Evolutionary conservation across 345 rosid genomes (phyloP).

Genomic region (Acer yangbiense): DNA sequence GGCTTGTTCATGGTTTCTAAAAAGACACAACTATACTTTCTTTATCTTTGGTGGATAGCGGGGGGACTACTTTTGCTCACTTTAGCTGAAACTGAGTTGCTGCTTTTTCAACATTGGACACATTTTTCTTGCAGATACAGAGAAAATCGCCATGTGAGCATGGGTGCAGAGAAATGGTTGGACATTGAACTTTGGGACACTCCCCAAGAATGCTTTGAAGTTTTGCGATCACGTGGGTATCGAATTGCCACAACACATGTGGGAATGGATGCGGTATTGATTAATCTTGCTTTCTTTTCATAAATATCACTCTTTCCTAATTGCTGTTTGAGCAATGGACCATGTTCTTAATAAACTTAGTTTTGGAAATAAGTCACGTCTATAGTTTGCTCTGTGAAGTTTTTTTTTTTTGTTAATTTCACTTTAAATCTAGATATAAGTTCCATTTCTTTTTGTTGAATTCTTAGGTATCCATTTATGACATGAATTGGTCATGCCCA

Average conservation of each 20-base stretch:
- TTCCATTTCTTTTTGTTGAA: background rate
- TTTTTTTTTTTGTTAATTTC: background rate
- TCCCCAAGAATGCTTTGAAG: slow-evolving; percentile 64
- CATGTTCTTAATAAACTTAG: background rate
- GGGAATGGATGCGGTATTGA: slow-evolving; percentile 76
- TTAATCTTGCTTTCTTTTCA: slow-evolving; percentile 14
- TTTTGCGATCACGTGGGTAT: slow-evolving; percentile 79
- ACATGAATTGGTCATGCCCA: slow-evolving; percentile 94
- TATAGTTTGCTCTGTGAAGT: background rate
- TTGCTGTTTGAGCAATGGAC: background rate
- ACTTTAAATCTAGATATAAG: background rate
- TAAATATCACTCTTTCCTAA: background rate
- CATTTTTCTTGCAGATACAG: slow-evolving; percentile 57
- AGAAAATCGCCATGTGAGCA: slow-evolving; percentile 90
- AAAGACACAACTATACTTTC: background rate
- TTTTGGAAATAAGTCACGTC: background rate
- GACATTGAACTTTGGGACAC: slow-evolving; percentile 96
- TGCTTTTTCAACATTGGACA: background rate
- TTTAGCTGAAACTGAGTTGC: background rate
- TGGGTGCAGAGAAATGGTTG: slow-evolving; percentile 99
- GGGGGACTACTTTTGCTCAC: background rate
- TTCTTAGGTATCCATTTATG: slow-evolving; percentile 74
- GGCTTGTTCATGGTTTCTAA: background rate
- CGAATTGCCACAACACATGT: slow-evolving; percentile 84
- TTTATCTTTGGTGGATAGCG: background rate